phyloP scores from a whole-genome alignment of 495 filamentous ascomycete genomes.

The Lineolata rhizophorae region DNA sequence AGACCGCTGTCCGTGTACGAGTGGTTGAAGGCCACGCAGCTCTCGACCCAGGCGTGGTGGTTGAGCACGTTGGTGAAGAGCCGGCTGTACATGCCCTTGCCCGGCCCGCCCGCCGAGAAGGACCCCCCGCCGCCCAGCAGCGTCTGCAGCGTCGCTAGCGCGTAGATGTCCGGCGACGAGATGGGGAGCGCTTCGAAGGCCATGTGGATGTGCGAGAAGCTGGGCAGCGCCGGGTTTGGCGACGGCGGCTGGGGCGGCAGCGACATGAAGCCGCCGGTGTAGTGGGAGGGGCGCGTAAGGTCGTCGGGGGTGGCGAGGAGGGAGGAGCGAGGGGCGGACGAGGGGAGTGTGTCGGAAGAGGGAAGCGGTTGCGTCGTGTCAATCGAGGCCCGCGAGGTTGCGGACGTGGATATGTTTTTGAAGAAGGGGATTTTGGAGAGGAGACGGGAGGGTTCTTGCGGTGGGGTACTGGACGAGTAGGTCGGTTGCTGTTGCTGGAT shows the following conservation, averaged over 20 bases:
- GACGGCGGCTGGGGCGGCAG: slow-evolving; percentile 62
- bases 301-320: slow-evolving; percentile 27
- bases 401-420: slow-evolving; percentile 65
- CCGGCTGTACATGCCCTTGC: slow-evolving; percentile 96
- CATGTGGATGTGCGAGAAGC: slow-evolving; percentile 76
- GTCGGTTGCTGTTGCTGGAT: no score
- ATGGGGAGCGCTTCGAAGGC: slow-evolving; percentile 93
- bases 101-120: slow-evolving; percentile 91
- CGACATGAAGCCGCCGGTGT: slow-evolving; percentile 81
- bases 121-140: slow-evolving; percentile 90
- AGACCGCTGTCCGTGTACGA: slow-evolving; percentile 87
- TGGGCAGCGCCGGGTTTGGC: slow-evolving; percentile 53
- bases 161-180: slow-evolving; percentile 78
- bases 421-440: slow-evolving; percentile 80
- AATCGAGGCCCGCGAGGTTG: slow-evolving; percentile 36
- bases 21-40: slow-evolving; percentile 88
- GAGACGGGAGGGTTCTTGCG: slow-evolving; percentile 32
- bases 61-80: slow-evolving; percentile 96
- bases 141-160: slow-evolving; percentile 86
- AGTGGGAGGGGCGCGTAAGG: slow-evolving; percentile 47
- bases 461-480: slow-evolving; percentile 15
- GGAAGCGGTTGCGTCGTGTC: slow-evolving; percentile 2
- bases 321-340: slow-evolving; percentile 17
- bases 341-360: neutral
- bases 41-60: slow-evolving; percentile 91